Base-by-base conservation (phyloP, 805 yeast genomes). In the Candida anglica region DNA sequence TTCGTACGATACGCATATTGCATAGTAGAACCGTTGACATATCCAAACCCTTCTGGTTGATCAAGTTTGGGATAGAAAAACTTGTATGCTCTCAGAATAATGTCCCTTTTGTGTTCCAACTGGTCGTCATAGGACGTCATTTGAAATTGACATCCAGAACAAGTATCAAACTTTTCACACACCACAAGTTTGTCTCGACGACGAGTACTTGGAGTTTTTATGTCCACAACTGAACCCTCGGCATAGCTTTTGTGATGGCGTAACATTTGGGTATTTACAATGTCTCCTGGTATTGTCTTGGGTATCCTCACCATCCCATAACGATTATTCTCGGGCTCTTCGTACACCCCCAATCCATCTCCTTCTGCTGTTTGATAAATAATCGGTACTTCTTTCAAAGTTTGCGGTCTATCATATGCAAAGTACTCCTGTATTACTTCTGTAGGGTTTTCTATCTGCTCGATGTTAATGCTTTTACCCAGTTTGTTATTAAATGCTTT, bases 111-210 rank as follows among this genome's bases (percentile, higher is more conserved):
- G 33, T 52, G 53, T 3, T 38, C 32, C 15, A 67, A 47, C 39
- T 69, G 74, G n/a, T 57, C 52, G 3, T 59, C 60, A 33, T 67
- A 61, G 4, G 48, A 37, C 13, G 67, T 19, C 70, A 63, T 64
- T 36, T 69, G 74, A 15, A 61, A 49, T 32, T 66, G 68, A 40
- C 74, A 69, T 2, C 73, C 74, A 29, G 52, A 44, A 36, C 74
- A 69, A 19, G 37, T 41, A 7, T 53, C 41, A 38, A 69, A 69
- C 26, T 63, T 55, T 7, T 47, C 41, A 38, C 74, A 69, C 4
- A 50, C 38, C 2, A 61, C 44, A 13, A 60, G 44, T 10, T 38
- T 23, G 27, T 62, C 53, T 16, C 56, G 47, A 29, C 69, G 44
- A 4, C 21, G 30, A 6, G 36, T 40, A 1, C 50, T 30, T 2